phyloP scores from a whole-genome alignment of 768 basidiomycete genomes.

The Lentinula detonsa region DNA sequence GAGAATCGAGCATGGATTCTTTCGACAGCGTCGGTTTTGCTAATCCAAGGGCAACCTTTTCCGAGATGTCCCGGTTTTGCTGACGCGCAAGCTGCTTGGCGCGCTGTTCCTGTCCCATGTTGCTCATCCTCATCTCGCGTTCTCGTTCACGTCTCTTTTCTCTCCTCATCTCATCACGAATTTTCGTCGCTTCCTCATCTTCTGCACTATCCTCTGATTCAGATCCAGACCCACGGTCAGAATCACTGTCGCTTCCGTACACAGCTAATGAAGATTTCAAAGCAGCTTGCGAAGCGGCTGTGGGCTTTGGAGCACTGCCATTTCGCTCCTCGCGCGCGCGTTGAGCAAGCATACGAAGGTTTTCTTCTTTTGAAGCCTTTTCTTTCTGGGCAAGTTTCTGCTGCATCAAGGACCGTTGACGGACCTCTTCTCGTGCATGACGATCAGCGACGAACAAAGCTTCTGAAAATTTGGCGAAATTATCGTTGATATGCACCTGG shows the following conservation, averaged over 20 bases:
- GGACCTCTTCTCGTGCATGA: constrained; percentile 96
- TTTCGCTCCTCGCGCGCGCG: constrained; percentile 92
- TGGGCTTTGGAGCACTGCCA: constrained; percentile 67
- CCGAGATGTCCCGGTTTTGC: constrained; percentile 98
- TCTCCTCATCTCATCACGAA: constrained; percentile 85
- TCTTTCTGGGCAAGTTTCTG: constrained; percentile 99
- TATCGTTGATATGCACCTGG: constrained; percentile 97
- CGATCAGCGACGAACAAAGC: constrained; percentile 92
- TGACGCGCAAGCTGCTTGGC: constrained; percentile 94
- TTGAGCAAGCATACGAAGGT: constrained; percentile 88
- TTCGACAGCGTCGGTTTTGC: constrained; percentile 96
- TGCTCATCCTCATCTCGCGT: constrained; percentile 96
- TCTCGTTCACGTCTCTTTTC: constrained; percentile 94
- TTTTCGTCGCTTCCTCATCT: constrained; percentile 79
- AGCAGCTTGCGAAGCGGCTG: constrained; percentile 60
- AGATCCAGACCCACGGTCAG: constrained; percentile 49
- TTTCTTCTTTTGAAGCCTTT: constrained; percentile 95
- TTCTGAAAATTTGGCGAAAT: constrained; percentile 98
- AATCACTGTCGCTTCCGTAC: constrained; percentile 77
- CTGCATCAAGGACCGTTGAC: constrained; percentile 95
- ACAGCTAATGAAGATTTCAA: constrained; percentile 74
- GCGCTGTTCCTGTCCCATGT: constrained; percentile 96
- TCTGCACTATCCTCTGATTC: constrained; percentile 51
- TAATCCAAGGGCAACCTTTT: constrained; percentile 96
- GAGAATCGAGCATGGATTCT: constrained; percentile 95